Evolutionary conservation across 1,284 basidiomycete genomes (phyloP).

Genomic region (Cryptococcus amylolentus): DNA sequence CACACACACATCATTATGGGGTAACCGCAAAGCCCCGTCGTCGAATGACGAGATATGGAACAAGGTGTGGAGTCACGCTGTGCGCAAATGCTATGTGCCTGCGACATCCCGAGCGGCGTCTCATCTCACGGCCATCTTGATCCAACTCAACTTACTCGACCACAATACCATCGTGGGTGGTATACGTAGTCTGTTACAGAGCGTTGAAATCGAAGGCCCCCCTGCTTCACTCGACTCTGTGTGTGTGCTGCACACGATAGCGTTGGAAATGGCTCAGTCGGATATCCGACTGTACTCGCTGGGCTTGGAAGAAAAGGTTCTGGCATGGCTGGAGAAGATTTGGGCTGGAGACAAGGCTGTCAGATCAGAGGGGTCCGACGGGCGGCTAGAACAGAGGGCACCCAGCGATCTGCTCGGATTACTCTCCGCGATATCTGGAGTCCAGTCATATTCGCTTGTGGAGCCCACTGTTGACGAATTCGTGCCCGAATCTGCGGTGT

Average conservation of each 20-base stretch:
- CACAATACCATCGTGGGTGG: constrained; percentile 61
- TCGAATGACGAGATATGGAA: constrained; percentile 56
- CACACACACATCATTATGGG: constrained; percentile 7
- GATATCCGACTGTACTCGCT: constrained; percentile 76
- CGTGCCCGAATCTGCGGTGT: constrained; percentile 65
- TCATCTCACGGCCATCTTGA: constrained; percentile 62
- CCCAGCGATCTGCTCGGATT: constrained; percentile 57
- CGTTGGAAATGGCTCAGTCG: constrained; percentile 64
- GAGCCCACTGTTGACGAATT: constrained; percentile 19
- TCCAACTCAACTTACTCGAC: constrained; percentile 54
- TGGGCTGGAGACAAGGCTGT: constrained; percentile 42
- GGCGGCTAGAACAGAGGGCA: constrained; percentile 53
- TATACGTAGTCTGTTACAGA: constrained; percentile 69
- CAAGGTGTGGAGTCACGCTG: constrained; percentile 72
- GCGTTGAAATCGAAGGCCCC: constrained; percentile 83
- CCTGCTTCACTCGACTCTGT: constrained; percentile 78
- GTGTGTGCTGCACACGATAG: constrained; percentile 69
- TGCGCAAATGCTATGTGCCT: constrained; percentile 66
- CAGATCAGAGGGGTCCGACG: constrained; percentile 53
- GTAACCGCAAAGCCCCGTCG: background rate
- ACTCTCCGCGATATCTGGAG: constrained; percentile 61
- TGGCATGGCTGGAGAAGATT: constrained; percentile 64
- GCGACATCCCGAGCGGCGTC: constrained; percentile 72
- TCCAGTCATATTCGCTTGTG: constrained; percentile 28
- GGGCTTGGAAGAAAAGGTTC: constrained; percentile 75